Evolutionary conservation across 2,329 filamentous ascomycete genomes (phyloP).

Genomic region (Colletotrichum musae): DNA sequence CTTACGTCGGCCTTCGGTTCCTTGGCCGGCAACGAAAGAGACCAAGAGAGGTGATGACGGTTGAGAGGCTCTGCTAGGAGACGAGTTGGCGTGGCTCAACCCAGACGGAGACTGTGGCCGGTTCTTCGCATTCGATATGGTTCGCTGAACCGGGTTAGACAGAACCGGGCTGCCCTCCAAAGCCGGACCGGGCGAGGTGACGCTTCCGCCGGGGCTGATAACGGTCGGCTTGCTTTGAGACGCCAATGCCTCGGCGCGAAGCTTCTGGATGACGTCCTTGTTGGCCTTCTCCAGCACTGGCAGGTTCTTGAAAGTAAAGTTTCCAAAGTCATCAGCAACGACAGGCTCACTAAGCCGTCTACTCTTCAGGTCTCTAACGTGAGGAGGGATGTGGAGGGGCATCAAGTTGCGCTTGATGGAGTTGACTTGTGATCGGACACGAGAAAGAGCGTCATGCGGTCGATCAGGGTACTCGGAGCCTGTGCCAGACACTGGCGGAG

Average conservation of each 20-base stretch:
- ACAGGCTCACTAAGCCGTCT: constrained; percentile 92
- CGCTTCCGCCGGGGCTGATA: constrained; percentile 59
- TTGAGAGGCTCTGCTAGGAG: constrained; percentile 84
- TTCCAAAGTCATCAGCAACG: constrained; percentile 92
- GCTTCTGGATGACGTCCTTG: constrained; percentile 97
- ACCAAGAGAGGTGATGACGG: constrained; percentile 86
- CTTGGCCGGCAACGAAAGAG: constrained; percentile 90
- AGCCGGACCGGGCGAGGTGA: constrained; percentile 74
- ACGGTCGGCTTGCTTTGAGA: constrained; percentile 68
- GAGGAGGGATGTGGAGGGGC: constrained; percentile 95
- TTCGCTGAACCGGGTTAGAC: constrained; percentile 84
- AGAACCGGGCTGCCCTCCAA: constrained; percentile 90
- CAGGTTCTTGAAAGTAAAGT: constrained; percentile 96
- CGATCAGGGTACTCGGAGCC: constrained; percentile 86
- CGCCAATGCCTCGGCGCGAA: constrained; percentile 90
- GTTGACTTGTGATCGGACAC: constrained; percentile 88
- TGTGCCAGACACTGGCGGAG: constrained; percentile 78
- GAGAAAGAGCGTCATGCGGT: constrained; percentile 93
- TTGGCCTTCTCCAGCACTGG: constrained; percentile 98
- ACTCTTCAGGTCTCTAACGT: constrained; percentile 91
- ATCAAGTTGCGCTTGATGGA: constrained; percentile 92
- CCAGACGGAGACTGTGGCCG: constrained; percentile 90
- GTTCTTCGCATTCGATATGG: constrained; percentile 87
- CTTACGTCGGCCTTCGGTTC: constrained; percentile 85
- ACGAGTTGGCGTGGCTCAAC: constrained; percentile 84